Evolutionary conservation across 139 green algal genomes (phyloP), one percentile per base, ranked within the genome.

Genomic region (Tetradesmus lagerheimii): DNA sequence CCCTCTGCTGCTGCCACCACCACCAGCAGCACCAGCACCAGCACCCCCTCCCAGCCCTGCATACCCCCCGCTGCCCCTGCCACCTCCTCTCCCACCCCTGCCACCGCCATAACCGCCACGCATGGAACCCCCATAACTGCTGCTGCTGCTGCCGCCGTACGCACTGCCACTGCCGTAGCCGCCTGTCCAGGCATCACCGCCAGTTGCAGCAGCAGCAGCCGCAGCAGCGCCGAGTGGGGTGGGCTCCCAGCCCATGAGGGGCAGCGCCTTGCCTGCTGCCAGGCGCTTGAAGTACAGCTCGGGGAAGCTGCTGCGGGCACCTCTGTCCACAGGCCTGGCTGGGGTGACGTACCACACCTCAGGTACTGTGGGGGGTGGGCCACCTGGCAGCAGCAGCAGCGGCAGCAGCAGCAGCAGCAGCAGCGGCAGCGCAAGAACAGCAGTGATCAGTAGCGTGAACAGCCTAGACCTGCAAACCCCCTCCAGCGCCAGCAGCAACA

Each of bases 271-370:
- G 53, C 82, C 82, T 14, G 25, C 31, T 27, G 57, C n/a, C 29
- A 86, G 45, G 14, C 45, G 80, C 80, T 74, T 71, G 80, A 35
- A 35, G 80, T 47, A 86, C 8, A 41, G 66, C 14, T 86, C 45
- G 14, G 64, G 29, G 29, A 86, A 86, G 82, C 57, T 57, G 82
- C 53, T 86, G 45, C 8, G 9, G 43, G 14, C 29, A 0, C 12
- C 37, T 31, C 29, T 71, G 57, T 71, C 57, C 8, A 6, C 57
- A 71, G 57, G 57, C 57, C 9, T 45, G 9, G 80, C 47, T 18
- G 47, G 80, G n/a, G 57, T 74, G 15, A 86, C 41, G n/a, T 74
- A 35, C 80, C 80, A 86, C n/a, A 86, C 80, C n/a, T 57, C 80
- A 34, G 80, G 80, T 5, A 74, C 45, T 1, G 37, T 74, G 20